These are phyloP conservation scores for Hypocrella siamensis DNA, from an alignment of 2,329 filamentous ascomycete species.

Conservation along the genomic window DNA sequence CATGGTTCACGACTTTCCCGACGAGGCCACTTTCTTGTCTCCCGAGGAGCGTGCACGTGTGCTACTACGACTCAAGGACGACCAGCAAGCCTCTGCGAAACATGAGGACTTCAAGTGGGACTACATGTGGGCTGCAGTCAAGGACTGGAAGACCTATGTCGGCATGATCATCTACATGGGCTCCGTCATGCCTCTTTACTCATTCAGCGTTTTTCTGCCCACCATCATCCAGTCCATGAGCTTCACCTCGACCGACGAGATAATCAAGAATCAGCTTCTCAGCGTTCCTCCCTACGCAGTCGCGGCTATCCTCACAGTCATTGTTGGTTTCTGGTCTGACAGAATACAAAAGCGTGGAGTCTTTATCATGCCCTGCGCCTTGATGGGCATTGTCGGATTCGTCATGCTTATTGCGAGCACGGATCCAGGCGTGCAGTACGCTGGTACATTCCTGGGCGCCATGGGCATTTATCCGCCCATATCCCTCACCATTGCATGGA, in stretches of 20 bases:
- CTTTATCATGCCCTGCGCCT: slow-evolving; percentile 60
- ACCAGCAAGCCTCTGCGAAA: slow-evolving; percentile 59
- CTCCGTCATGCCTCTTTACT: slow-evolving; percentile 54
- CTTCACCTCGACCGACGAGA: slow-evolving; percentile 17
- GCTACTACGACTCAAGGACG: slow-evolving; percentile 50
- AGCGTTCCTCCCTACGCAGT: slow-evolving; percentile 30
- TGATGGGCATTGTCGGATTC: slow-evolving; percentile 64
- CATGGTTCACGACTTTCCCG: slow-evolving; percentile 73
- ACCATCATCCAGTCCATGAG: slow-evolving; percentile 51
- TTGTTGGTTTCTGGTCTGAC: slow-evolving; percentile 55
- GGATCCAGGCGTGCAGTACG: slow-evolving; percentile 57
- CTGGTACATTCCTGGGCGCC: slow-evolving; percentile 69
- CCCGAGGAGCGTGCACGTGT: slow-evolving; percentile 56
- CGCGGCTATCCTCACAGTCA: slow-evolving; percentile 20
- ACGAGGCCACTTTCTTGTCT: slow-evolving; percentile 57
- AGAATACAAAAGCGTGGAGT: slow-evolving; percentile 55
- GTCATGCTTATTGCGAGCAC: slow-evolving; percentile 57
- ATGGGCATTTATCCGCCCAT: slow-evolving; percentile 82
- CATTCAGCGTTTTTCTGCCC: slow-evolving; percentile 64
- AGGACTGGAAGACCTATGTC: slow-evolving; percentile 73
- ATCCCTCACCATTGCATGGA: slow-evolving; percentile 76
- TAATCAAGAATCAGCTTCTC: slow-evolving; percentile 23
- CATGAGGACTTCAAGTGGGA: slow-evolving; percentile 60
- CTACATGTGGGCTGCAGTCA: slow-evolving; percentile 57
- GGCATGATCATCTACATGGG: slow-evolving; percentile 70